These are phyloP conservation scores for Boletus sp. DNA, from an alignment of 1,284 basidiomycete species.

Conservation along the genomic window DNA sequence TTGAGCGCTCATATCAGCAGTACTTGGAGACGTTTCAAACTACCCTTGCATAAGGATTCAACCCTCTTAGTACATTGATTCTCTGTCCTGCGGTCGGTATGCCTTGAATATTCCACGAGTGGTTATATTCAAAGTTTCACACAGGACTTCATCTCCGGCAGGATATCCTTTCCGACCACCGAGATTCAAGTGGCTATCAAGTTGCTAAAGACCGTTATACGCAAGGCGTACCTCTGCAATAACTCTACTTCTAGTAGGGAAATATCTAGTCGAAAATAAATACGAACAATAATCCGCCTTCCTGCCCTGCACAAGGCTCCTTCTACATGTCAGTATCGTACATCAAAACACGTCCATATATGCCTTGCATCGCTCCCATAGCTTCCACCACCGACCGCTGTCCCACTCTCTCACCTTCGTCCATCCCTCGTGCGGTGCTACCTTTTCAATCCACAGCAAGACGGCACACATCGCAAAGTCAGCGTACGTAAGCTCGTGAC, in stretches of 20 bases:
- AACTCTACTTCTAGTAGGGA: neutral
- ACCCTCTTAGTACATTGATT: no score
- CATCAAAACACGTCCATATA: conserved; percentile 60
- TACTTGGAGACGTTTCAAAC: no score
- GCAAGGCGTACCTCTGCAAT: neutral
- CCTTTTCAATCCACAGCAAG: conserved; percentile 69
- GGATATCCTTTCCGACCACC: neutral
- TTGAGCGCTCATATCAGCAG: no score
- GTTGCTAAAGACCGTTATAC: neutral
- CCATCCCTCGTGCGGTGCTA: conserved; percentile 72
- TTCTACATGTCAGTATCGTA: neutral
- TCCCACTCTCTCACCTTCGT: conserved; percentile 63
- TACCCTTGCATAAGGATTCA: no score
- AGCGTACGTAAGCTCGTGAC: conserved; percentile 65
- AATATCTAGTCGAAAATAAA: neutral
- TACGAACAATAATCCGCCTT: neutral
- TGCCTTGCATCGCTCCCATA: conserved; percentile 60
- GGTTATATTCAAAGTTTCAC: no score
- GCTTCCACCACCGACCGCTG: conserved; percentile 59
- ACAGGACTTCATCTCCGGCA: neutral
- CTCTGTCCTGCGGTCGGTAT: no score
- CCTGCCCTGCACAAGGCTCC: neutral
- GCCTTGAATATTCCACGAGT: no score
- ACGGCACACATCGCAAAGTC: conserved; percentile 73
- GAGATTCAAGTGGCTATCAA: neutral